Evolutionary conservation across 768 basidiomycete species (phyloP), one percentile per base, ranked within the genome.

Genomic region (Boletellus ananas): DNA sequence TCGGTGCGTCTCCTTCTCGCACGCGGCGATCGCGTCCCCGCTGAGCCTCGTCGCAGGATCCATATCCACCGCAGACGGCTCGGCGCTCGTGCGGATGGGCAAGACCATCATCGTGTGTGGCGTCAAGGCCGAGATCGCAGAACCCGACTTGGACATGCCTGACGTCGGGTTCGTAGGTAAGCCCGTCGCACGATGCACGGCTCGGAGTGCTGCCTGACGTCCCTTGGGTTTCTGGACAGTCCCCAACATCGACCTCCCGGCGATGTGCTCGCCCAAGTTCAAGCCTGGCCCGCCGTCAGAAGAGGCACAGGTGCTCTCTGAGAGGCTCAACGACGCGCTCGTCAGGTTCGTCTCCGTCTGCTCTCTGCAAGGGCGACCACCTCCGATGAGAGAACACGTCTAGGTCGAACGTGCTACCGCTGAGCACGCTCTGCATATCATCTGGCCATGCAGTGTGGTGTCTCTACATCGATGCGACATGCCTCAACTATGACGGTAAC

Each of bases 401-500:
- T 60, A 93, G 93, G 17, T 83, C 90, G 13, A 76, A 76, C 18
- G 62, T 86, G 13, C 55, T 98, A 8, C 74, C 87, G 0, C 76
- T 84, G 3, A 66, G 76, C 2, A 80, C 83, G 4, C 79, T 98
- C 3, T 86, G 85, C 64, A 96, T 99, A 50, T 77, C 87, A 14
- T 79, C 81, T 0, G 84, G 83, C 3, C 90, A 87, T 63, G 79
- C 91, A 0, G 93, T 75, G 0, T 99, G 94, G 93, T 87, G 87
- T 25, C 76, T 98, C n/a, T 98, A 97, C 62, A 78, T 97, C 58
- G 96, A 99, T 57, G 83, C 90, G 25, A 90, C 87, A 1, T 97
- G 95, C 64, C 90, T 99, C 56, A 98, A 96, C 70, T 96, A 95
- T 63, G 94, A 98, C 65, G 96, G 96, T 6, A 98, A 97, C 62